phyloP scores from a whole-genome alignment of 345 rosid species.

The Lepidium didymum region DNA sequence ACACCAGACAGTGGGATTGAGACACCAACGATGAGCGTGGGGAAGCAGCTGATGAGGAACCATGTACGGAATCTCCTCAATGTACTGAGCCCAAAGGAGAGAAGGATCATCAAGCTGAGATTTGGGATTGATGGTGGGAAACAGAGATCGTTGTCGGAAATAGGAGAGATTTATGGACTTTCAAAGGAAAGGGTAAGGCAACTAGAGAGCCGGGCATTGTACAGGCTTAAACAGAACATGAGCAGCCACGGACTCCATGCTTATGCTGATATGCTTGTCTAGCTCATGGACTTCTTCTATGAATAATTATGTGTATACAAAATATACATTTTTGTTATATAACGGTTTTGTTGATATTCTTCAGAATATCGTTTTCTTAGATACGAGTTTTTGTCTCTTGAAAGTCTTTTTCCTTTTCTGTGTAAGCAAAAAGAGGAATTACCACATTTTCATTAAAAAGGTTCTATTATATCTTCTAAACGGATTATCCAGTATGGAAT shows the following conservation, averaged over 20 bases:
- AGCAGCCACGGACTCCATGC: slow-evolving; percentile 50
- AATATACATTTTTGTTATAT: slow-evolving; percentile 6
- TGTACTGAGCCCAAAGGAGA: slow-evolving; percentile 50
- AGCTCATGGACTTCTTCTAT: slow-evolving; percentile 11
- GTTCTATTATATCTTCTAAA: too few species aligned
- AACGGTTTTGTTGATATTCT: slow-evolving; percentile 15
- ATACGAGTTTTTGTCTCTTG: not conserved
- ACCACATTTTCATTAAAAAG: not conserved
- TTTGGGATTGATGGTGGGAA: slow-evolving; percentile 67
- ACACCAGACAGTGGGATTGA: slow-evolving; percentile 63
- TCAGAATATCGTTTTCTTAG: slow-evolving; percentile 6
- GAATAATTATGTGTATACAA: slow-evolving; percentile 5
- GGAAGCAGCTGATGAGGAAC: slow-evolving; percentile 62
- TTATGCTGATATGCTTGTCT: slow-evolving; percentile 53
- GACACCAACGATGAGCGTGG: slow-evolving; percentile 49
- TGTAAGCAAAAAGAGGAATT: not conserved
- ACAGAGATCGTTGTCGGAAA: slow-evolving; percentile 54
- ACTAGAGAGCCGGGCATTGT: slow-evolving; percentile 61
- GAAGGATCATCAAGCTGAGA: slow-evolving; percentile 64
- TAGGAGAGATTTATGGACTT: slow-evolving; percentile 54
- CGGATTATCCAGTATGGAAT: too few species aligned
- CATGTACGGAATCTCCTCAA: slow-evolving; percentile 56
- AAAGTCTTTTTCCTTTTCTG: not conserved
- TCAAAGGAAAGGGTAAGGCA: slow-evolving; percentile 78
- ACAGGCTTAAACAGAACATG: slow-evolving; percentile 66